These are phyloP conservation scores for Penicillium daleae DNA, from an alignment of 495 filamentous ascomycete genomes.

Conservation along the genomic window DNA sequence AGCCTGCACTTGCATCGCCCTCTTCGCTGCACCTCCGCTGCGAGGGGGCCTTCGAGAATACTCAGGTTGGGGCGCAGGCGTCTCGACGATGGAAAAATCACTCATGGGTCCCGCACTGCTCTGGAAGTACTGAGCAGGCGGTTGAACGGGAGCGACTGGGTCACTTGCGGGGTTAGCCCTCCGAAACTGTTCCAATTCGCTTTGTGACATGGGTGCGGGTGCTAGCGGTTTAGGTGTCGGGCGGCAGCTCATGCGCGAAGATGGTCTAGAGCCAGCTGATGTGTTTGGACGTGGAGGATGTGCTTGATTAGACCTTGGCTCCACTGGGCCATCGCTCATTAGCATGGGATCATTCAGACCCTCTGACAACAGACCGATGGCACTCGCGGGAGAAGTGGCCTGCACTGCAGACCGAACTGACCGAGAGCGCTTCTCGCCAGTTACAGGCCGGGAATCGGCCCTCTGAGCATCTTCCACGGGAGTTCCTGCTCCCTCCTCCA, in stretches of 20 bases:
- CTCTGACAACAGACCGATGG: slow-evolving; percentile 25
- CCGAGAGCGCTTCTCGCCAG: slow-evolving; percentile 47
- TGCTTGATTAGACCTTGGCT: slow-evolving; percentile 27
- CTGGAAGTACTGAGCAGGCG: slow-evolving; percentile 47
- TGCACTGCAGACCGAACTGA: slow-evolving; percentile 45
- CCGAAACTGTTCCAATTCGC: slow-evolving; percentile 37
- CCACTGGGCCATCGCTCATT: slow-evolving; percentile 20
- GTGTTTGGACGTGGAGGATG: slow-evolving; percentile 33
- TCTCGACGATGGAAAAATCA: slow-evolving; percentile 41
- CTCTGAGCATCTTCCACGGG: slow-evolving; percentile 39
- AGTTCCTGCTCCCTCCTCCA: slow-evolving; percentile 54
- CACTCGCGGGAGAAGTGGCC: slow-evolving; percentile 35
- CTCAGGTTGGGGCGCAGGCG: slow-evolving; percentile 34
- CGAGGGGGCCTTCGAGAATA: slow-evolving; percentile 33
- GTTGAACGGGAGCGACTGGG: slow-evolving; percentile 49
- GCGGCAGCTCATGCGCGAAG: slow-evolving; percentile 41
- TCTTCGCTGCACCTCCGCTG: slow-evolving; percentile 42
- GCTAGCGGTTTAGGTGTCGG: slow-evolving; percentile 46
- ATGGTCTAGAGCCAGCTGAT: slow-evolving; percentile 38
- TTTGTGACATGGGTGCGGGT: slow-evolving; percentile 45
- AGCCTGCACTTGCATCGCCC: slow-evolving; percentile 46
- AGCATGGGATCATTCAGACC: slow-evolving; percentile 26
- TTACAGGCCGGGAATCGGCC: slow-evolving; percentile 39
- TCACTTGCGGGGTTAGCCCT: slow-evolving; percentile 61
- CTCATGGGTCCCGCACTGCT: slow-evolving; percentile 52